These are phyloP conservation scores for Mytilinidion resinicola DNA, from an alignment of 495 filamentous ascomycete species.

Conservation along the genomic window DNA sequence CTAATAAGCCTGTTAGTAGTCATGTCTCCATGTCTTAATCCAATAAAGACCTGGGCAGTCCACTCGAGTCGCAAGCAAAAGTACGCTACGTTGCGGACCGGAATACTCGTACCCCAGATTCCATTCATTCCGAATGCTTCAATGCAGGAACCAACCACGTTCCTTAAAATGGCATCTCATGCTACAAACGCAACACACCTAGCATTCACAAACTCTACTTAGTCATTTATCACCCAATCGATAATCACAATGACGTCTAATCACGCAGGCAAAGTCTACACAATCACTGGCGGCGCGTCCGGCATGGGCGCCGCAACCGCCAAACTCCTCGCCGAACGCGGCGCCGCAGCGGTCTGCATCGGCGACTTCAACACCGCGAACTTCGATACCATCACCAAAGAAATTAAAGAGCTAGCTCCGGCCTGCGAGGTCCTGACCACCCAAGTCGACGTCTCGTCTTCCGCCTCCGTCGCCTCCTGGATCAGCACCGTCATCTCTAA, in stretches of 20 bases:
- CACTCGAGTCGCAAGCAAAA: too few relatives aligned
- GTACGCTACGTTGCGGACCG: too few relatives aligned
- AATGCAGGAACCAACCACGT: too few relatives aligned
- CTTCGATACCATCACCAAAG: background rate
- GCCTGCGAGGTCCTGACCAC: background rate
- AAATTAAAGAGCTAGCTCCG: background rate
- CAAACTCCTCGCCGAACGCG: background rate
- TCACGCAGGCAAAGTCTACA: background rate
- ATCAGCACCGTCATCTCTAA: background rate
- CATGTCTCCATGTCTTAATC: too few relatives aligned
- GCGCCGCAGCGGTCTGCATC: background rate
- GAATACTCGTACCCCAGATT: too few relatives aligned
- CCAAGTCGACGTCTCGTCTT: background rate
- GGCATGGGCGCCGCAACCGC: slow-evolving; percentile 8
- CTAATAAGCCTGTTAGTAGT: too few relatives aligned
- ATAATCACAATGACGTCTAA: background rate
- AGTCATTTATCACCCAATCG: too few relatives aligned
- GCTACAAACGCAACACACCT: too few relatives aligned
- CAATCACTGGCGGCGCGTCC: slow-evolving; percentile 3
- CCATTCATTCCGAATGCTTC: too few relatives aligned
- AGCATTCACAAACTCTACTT: too few relatives aligned
- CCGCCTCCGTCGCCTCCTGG: background rate
- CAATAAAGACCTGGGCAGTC: too few relatives aligned
- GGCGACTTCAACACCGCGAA: background rate
- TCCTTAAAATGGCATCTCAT: too few relatives aligned